A percentile compares a stretch with the other conserved stretches of the same genome.
These are phyloP conservation scores for Wolfiporia cocos DNA, from an alignment of 1,284 basidiomycete genomes.

Conservation along the genomic window DNA sequence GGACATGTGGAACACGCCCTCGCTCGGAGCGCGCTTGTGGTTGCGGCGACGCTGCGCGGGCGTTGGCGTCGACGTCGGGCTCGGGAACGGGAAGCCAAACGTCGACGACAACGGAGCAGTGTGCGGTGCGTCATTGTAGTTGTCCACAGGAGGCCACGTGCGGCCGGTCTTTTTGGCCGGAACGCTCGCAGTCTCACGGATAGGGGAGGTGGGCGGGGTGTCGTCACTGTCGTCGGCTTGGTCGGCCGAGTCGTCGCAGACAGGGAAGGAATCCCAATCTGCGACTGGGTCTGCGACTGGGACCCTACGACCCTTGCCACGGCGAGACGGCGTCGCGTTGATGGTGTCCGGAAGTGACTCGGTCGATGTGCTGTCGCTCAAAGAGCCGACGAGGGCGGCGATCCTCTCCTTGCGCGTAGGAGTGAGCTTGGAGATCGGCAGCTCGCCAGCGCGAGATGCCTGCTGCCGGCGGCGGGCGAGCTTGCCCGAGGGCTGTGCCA, in stretches of 20 bases:
- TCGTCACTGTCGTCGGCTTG: constrained; percentile 27
- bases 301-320: constrained; percentile 12
- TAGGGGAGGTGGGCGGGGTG: constrained; percentile 29
- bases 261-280: constrained; percentile 40
- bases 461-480: constrained; percentile 48
- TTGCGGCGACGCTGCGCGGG: constrained; percentile 31
- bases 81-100: constrained; percentile 34
- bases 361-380: constrained; percentile 1
- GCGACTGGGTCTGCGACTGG: constrained; percentile 12
- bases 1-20: constrained; percentile 63
- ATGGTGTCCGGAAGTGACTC: neutral
- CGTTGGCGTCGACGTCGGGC: constrained; percentile 31
- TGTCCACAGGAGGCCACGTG: constrained; percentile 27
- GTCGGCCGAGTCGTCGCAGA: constrained; percentile 65
- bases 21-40: constrained; percentile 56
- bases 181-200: constrained; percentile 22
- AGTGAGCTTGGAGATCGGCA: constrained; percentile 36
- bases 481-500: constrained; percentile 45
- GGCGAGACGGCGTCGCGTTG: constrained; percentile 13
- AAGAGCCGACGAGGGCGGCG: constrained; percentile 12
- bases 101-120: constrained; percentile 42
- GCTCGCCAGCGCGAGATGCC: constrained; percentile 21
- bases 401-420: constrained; percentile 32
- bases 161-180: constrained; percentile 17
- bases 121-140: constrained; percentile 37